Base-by-base conservation (phyloP, 805 yeast genomes). In the Tetrapisispora nanseiensis region DNA sequence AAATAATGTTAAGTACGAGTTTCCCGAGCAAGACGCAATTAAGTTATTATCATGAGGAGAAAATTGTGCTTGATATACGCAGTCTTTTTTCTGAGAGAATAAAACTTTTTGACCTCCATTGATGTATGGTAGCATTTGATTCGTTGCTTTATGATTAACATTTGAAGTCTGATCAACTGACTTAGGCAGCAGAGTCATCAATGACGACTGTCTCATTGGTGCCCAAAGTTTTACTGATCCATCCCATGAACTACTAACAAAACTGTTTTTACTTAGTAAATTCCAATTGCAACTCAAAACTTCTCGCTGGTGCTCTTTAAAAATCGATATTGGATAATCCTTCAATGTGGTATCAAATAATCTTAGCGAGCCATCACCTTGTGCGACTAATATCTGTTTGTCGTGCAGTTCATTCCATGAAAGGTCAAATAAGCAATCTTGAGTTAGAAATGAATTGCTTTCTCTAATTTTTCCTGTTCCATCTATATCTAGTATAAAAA, bases 341-440 rank as follows among this genome's bases (percentile, higher is more conserved):
- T 20, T 3, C 13, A 37, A 23, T 2, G 74, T 69, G 28, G 82
- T 71, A 62, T 90, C 98, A 56, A 87, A 90, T 40, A 90, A 61
- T 48, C 87, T 82, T 28, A 90, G 66, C 0, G 86, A 69, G 0
- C 97, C 97, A 63, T 90, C 98, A 1, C 98, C 98, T 47, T 83
- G 78, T 16, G 95, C 90, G 0, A 76, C 78, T 3, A 76, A 72
- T 1, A 84, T 72, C 52, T 89, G 97, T 61, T 86, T 87, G 46
- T 87, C 97, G 61, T 90, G 90, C 6, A 70, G 41, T 59, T 90
- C 98, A 43, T 89, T 82, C 97, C 97, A 90, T 0, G 90, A 76
- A 1, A 83, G 65, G 54, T 85, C 94, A 54, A 85, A 87, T 15
- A 89, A 67, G 6, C 96, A 95, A 63, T 90, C 98, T 61, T 90